These are phyloP conservation scores for Boletus semigastroideus DNA, from an alignment of 1,284 basidiomycete genomes.

Conservation along the genomic window DNA sequence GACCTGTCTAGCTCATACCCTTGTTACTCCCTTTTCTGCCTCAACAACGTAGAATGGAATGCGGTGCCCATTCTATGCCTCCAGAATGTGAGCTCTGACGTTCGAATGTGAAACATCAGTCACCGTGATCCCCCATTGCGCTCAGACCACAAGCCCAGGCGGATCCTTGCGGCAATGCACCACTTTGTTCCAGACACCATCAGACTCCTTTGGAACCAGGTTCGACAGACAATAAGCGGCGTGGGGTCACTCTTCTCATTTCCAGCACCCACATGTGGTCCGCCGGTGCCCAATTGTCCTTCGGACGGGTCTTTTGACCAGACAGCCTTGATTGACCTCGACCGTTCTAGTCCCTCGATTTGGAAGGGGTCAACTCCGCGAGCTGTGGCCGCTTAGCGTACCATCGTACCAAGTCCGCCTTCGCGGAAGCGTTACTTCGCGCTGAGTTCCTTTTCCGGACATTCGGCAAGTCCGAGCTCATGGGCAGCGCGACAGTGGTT, in stretches of 20 bases:
- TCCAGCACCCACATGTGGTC: not conserved
- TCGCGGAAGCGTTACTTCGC: constrained; percentile 27
- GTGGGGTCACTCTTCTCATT: not conserved
- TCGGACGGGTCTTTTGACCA: not conserved
- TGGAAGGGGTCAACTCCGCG: constrained; percentile 34
- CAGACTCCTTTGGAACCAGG: not conserved
- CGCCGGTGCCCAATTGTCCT: not conserved
- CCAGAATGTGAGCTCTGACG: not conserved
- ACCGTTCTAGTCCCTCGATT: constrained; percentile 30
- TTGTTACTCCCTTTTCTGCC: not conserved
- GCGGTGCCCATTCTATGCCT: not conserved
- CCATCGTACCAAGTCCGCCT: constrained; percentile 25
- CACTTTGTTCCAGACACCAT: not conserved
- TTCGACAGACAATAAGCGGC: not conserved
- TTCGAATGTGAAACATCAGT: not conserved
- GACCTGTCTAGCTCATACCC: not conserved
- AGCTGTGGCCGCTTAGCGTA: constrained; percentile 19
- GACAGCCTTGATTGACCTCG: not conserved
- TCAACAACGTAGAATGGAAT: constrained; percentile 10
- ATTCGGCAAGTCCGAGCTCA: not conserved
- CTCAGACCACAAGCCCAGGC: not conserved
- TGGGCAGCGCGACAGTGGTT: not conserved
- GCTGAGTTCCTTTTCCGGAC: constrained; percentile 3
- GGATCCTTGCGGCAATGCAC: not conserved
- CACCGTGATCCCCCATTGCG: not conserved